Evolutionary conservation across 2,329 filamentous ascomycete genomes (phyloP).

Genomic region (Colletotrichum spinosum): DNA sequence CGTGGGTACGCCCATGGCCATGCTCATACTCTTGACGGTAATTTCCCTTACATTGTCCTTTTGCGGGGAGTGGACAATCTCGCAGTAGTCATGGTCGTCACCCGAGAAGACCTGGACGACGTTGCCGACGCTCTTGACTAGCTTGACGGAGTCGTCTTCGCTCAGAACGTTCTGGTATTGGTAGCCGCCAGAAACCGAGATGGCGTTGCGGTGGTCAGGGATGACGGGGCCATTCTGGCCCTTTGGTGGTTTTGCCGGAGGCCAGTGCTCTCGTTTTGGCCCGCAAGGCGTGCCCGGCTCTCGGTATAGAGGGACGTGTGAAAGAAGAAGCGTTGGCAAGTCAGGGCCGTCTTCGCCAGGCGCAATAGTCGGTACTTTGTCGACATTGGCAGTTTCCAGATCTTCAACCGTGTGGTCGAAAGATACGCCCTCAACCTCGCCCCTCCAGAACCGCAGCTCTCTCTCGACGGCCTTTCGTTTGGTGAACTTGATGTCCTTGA

Average conservation of each 20-base stretch:
- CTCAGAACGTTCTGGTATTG: slow-evolving; percentile 97
- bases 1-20: slow-evolving; percentile 93
- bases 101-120: slow-evolving; percentile 91
- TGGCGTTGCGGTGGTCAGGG: slow-evolving; percentile 80
- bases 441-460: slow-evolving; percentile 74
- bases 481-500: slow-evolving; percentile 72
- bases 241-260: slow-evolving; percentile 72
- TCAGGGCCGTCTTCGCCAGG: slow-evolving; percentile 63
- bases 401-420: slow-evolving; percentile 72
- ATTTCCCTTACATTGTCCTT: slow-evolving; percentile 80
- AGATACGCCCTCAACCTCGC: slow-evolving; percentile 65
- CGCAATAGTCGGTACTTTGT: slow-evolving; percentile 53
- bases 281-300: slow-evolving; percentile 87
- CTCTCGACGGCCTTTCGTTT: slow-evolving; percentile 77
- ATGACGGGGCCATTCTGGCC: slow-evolving; percentile 65
- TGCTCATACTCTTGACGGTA: slow-evolving; percentile 94
- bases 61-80: slow-evolving; percentile 80
- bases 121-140: slow-evolving; percentile 84
- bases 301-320: slow-evolving; percentile 91
- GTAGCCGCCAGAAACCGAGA: slow-evolving; percentile 82
- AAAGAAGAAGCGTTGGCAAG: slow-evolving; percentile 88
- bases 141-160: slow-evolving; percentile 77
- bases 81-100: slow-evolving; percentile 98
- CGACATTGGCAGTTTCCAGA: slow-evolving; percentile 51
- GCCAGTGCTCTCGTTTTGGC: slow-evolving; percentile 84